A percentile compares a stretch with the other conserved stretches of the same genome.
Conservation (phyloP, 768 basidiomycete genomes). For the Mycena maculata region DNA sequence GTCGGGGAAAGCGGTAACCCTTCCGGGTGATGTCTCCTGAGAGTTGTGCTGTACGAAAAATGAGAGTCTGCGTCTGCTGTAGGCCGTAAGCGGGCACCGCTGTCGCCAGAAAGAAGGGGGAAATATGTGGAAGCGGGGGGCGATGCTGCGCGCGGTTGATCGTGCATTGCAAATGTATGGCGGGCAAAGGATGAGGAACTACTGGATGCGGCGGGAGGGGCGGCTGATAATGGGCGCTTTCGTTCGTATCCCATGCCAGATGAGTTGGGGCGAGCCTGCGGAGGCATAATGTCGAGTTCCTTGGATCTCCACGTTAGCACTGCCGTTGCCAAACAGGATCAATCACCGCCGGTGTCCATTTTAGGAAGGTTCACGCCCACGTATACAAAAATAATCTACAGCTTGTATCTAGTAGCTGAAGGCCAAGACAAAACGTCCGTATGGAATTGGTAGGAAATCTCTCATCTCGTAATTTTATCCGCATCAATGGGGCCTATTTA, state of each 20-base stretch:
- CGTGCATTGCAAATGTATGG: slow-evolving; percentile 40
- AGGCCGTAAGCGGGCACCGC: slow-evolving; percentile 63
- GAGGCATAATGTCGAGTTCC: slow-evolving; percentile 27
- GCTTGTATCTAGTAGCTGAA: too few species aligned
- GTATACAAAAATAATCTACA: too few species aligned
- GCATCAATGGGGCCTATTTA: too few species aligned
- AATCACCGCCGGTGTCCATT: neutral
- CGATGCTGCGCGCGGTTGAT: slow-evolving; percentile 57
- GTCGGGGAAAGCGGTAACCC: slow-evolving; percentile 58
- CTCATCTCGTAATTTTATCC: too few species aligned
- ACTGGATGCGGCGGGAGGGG: slow-evolving; percentile 52
- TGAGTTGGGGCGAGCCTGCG: slow-evolving; percentile 33
- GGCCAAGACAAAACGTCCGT: too few species aligned
- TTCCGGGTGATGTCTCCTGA: slow-evolving; percentile 74
- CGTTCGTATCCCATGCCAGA: slow-evolving; percentile 52
- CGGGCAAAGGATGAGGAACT: slow-evolving; percentile 48
- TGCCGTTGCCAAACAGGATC: neutral
- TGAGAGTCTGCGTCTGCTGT: slow-evolving; percentile 75
- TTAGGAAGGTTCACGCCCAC: neutral
- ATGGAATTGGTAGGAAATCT: too few species aligned
- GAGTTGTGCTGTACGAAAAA: slow-evolving; percentile 86
- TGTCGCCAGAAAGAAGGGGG: slow-evolving; percentile 63
- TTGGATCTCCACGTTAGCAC: slow-evolving; percentile 12
- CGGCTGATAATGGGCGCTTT: slow-evolving; percentile 50
- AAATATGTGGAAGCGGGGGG: slow-evolving; percentile 90